Percentiles rank a stretch among this genome's conserved stretches.
These are phyloP conservation scores for Athelia sp. DNA, from an alignment of 1,284 basidiomycete genomes.

Conservation along the genomic window DNA sequence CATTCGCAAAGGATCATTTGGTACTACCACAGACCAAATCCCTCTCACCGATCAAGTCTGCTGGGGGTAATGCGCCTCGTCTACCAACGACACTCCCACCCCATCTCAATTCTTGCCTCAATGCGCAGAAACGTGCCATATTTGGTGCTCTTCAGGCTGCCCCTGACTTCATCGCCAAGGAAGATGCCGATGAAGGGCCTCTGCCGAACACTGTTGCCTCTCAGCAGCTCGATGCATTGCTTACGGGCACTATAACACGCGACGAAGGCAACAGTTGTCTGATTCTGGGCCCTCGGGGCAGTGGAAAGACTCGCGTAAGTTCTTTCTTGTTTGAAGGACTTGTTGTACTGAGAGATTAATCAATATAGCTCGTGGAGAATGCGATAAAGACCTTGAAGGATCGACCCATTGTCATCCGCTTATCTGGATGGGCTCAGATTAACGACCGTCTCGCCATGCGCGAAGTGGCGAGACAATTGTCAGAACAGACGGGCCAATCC, in stretches of 20 bases:
- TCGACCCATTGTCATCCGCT: conserved; percentile 68
- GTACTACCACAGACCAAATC: too few species aligned
- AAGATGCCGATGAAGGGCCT: conserved; percentile 24
- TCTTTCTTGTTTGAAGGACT: background rate
- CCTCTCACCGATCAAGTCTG: too few species aligned
- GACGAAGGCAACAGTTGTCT: conserved; percentile 91
- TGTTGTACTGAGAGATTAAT: conserved; percentile 3
- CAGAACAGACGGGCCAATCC: conserved; percentile 59
- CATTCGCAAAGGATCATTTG: background rate
- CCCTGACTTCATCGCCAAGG: conserved; percentile 20
- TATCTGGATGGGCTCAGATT: conserved; percentile 83
- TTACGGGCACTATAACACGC: conserved; percentile 68
- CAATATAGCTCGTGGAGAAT: conserved; percentile 51
- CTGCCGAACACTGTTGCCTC: conserved; percentile 46
- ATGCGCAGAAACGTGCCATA: conserved; percentile 55
- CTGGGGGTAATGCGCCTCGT: conserved; percentile 2
- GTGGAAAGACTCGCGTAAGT: conserved; percentile 79
- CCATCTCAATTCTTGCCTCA: conserved; percentile 37
- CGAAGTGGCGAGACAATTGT: conserved; percentile 85
- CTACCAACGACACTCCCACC: conserved; percentile 24
- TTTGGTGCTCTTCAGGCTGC: conserved; percentile 42
- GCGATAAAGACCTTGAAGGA: conserved; percentile 41
- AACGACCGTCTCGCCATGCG: conserved; percentile 87
- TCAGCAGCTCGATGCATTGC: conserved; percentile 54
- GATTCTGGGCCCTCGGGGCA: conserved; percentile 76